phyloP scores from a whole-genome alignment of 1,284 basidiomycete species.

The Tilletia caries region DNA sequence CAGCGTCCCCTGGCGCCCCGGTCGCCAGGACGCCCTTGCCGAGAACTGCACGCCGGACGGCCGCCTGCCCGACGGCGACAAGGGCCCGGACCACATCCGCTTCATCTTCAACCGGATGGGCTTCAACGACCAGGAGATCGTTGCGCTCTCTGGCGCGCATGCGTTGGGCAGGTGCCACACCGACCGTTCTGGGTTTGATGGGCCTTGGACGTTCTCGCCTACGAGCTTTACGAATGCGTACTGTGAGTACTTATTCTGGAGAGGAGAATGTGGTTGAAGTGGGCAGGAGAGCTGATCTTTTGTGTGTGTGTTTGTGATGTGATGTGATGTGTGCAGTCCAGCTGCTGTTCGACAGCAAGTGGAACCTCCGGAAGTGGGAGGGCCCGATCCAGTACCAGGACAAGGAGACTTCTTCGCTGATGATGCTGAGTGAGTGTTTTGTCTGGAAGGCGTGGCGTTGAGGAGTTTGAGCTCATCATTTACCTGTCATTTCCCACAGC shows the following conservation, averaged over 20 bases:
- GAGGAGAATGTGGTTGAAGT: no score
- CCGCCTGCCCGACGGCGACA: conserved; percentile 83
- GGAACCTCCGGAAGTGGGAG: conserved; percentile 73
- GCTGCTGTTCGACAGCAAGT: conserved; percentile 79
- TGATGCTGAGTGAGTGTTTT: conserved; percentile 66
- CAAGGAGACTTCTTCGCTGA: conserved; percentile 77
- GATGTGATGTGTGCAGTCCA: conserved; percentile 50
- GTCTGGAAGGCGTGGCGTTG: neutral
- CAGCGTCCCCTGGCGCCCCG: conserved; percentile 55
- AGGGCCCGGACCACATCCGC: conserved; percentile 81
- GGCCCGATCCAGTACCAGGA: conserved; percentile 93
- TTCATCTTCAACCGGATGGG: conserved; percentile 59
- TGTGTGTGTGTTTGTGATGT: no score
- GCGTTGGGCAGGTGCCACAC: conserved; percentile 89
- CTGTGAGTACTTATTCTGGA: conserved; percentile 54
- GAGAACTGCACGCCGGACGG: conserved; percentile 74
- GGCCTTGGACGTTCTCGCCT: conserved; percentile 57
- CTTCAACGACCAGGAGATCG: conserved; percentile 78
- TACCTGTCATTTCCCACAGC: conserved; percentile 17
- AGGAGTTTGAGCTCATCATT: neutral
- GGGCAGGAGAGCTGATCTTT: no score
- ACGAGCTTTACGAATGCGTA: conserved; percentile 84
- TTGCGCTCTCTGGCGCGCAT: conserved; percentile 89
- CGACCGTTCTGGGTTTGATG: conserved; percentile 55
- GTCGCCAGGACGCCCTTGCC: conserved; percentile 52